Evolutionary conservation across 1,139 yeast genomes (phyloP).

Genomic region (Saccharomyces hybrid): DNA sequence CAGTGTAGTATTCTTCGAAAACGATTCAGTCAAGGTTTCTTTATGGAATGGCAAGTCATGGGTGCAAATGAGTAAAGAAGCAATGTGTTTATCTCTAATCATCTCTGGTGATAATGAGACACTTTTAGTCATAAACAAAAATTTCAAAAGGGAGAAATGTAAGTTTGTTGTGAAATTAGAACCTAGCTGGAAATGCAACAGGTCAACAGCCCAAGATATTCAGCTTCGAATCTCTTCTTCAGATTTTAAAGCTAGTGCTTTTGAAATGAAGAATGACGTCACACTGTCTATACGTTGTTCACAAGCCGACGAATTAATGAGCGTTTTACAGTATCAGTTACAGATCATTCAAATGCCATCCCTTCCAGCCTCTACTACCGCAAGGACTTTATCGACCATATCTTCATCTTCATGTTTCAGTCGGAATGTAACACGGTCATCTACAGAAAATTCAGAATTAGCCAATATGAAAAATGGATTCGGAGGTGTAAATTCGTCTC

Average conservation of each 20-base stretch:
- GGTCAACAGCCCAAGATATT: conserved; percentile 31
- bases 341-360: conserved; percentile 12
- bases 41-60: conserved; percentile 23
- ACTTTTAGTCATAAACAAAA: conserved; percentile 78
- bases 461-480: conserved; percentile 3
- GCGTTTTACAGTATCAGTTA: conserved; percentile 19
- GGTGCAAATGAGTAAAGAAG: conserved; percentile 12
- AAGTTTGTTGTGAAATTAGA: conserved; percentile 18
- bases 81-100: conserved; percentile 38
- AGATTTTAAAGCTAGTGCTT: conserved; percentile 10
- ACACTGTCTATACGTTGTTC: conserved; percentile 19
- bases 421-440: conserved; percentile 13
- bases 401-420: conserved; percentile 13
- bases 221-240: conserved; percentile 24
- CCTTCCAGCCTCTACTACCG: conserved; percentile 11
- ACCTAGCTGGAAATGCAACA: conserved; percentile 20
- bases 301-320: conserved; percentile 17
- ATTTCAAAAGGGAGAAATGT: conserved; percentile 26
- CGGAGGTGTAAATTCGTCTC: conserved; percentile 7
- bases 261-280: conserved; percentile 5
- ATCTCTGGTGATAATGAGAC: conserved; percentile 83
- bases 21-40: conserved; percentile 14
- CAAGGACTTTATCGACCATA: conserved; percentile 13
- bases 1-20: conserved; percentile 13
- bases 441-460: conserved; percentile 13